phyloP scores from a whole-genome alignment of 1,284 basidiomycete genomes.

The Trametes versicolor region DNA sequence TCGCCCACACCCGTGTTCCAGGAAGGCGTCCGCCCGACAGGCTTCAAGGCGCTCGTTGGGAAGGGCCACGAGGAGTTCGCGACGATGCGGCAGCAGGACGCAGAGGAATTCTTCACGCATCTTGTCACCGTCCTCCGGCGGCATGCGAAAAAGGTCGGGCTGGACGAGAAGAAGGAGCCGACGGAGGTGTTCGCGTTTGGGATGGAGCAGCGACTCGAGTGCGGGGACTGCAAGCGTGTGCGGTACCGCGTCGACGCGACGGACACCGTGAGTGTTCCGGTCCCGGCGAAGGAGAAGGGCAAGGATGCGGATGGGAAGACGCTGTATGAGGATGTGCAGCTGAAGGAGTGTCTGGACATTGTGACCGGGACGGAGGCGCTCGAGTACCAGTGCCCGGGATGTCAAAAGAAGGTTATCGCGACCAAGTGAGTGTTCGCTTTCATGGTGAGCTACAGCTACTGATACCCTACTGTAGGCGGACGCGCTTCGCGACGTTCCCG shows the following conservation, averaged over 20 bases:
- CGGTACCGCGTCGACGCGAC: conserved; percentile 85
- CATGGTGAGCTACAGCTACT: not conserved
- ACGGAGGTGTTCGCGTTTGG: conserved; percentile 86
- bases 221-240: conserved; percentile 86
- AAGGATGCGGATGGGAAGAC: conserved; percentile 69
- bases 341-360: conserved; percentile 75
- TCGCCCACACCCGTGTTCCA: conserved; percentile 78
- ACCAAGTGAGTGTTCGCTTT: conserved; percentile 58
- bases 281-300: conserved; percentile 70
- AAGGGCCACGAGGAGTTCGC: conserved; percentile 95
- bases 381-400: conserved; percentile 75
- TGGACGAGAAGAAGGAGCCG: conserved; percentile 50
- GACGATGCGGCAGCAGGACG: conserved; percentile 97
- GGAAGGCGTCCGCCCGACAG: conserved; percentile 83
- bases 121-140: conserved; percentile 78
- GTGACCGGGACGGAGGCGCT: conserved; percentile 77
- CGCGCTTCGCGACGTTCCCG: conserved; percentile 88
- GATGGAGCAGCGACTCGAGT: conserved; percentile 89
- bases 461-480: conserved; percentile 57
- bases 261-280: conserved; percentile 84
- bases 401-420: conserved; percentile 71
- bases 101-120: conserved; percentile 94
- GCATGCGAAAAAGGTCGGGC: conserved; percentile 64
- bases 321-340: conserved; percentile 75
- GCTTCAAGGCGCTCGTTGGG: conserved; percentile 92